phyloP scores from a whole-genome alignment of 768 basidiomycete genomes.

The Tylopilus intermedius region DNA sequence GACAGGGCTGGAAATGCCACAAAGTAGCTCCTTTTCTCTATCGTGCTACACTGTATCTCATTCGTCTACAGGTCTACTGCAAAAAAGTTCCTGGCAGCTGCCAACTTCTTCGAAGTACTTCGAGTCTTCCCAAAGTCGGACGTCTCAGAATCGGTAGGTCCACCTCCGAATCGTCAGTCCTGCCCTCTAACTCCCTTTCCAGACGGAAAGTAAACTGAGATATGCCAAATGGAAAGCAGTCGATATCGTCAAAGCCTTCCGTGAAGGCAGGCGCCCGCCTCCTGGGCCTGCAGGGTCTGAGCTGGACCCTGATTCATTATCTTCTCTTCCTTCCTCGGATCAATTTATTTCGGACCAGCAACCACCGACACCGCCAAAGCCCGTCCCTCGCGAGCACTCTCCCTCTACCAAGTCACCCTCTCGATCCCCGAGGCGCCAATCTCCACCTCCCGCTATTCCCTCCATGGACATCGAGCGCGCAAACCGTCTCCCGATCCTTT shows the following conservation, averaged over 20 bases:
- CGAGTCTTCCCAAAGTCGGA: slow-evolving; percentile 63
- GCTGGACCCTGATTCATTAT: slow-evolving; percentile 19
- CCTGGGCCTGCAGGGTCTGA: slow-evolving; percentile 67
- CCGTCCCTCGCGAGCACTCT: slow-evolving; percentile 24
- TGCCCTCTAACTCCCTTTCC: background rate
- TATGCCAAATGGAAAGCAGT: slow-evolving; percentile 98
- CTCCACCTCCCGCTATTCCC: slow-evolving; percentile 30
- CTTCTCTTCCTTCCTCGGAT: slow-evolving; percentile 13
- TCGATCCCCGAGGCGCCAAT: slow-evolving; percentile 29
- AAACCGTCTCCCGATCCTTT: slow-evolving; percentile 23
- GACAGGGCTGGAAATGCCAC: slow-evolving; percentile 75
- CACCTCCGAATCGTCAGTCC: background rate
- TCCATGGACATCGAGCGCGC: slow-evolving; percentile 28
- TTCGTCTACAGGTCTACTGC: slow-evolving; percentile 64
- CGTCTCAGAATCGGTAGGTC: slow-evolving; percentile 52
- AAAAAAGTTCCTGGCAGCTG: slow-evolving; percentile 90
- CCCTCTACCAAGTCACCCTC: slow-evolving; percentile 20
- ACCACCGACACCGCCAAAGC: slow-evolving; percentile 16
- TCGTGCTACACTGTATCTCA: slow-evolving; percentile 7
- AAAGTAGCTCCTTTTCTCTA: slow-evolving; percentile 44
- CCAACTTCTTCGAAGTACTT: slow-evolving; percentile 90
- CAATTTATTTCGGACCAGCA: slow-evolving; percentile 11
- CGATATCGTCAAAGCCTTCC: slow-evolving; percentile 88
- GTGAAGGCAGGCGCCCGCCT: slow-evolving; percentile 83
- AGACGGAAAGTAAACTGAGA: slow-evolving; percentile 84